These are phyloP conservation scores for Acacia pycnantha DNA, from an alignment of 331 rosid genomes.

Conservation along the genomic window DNA sequence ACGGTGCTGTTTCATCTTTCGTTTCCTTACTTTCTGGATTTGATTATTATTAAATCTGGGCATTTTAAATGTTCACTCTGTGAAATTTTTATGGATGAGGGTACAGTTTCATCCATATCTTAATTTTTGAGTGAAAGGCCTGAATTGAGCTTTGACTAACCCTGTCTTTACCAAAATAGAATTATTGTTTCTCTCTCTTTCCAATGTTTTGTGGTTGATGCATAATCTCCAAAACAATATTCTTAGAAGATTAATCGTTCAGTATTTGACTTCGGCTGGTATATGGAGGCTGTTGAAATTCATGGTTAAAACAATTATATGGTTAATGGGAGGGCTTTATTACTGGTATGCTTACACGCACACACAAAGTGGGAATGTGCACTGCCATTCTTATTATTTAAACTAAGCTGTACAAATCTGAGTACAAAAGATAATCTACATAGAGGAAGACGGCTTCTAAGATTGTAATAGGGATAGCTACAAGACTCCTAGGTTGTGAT, in stretches of 20 bases:
- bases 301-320: background rate
- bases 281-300: background rate
- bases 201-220: background rate
- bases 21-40: slow-evolving; percentile 18
- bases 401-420: background rate
- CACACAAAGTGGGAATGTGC: background rate
- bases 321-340: background rate
- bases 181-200: background rate
- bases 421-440: background rate
- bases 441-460: background rate
- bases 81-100: slow-evolving; percentile 17
- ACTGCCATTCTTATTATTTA: background rate
- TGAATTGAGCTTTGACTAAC: background rate
- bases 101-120: background rate
- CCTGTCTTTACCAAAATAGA: background rate
- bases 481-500: no score
- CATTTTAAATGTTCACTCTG: background rate
- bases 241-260: background rate
- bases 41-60: background rate
- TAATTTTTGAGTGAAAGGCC: background rate
- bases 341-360: background rate
- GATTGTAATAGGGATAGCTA: background rate
- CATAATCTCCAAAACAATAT: background rate
- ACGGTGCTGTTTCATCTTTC: slow-evolving; percentile 24
- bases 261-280: background rate